Evolutionary conservation across 2,329 filamentous ascomycete species (phyloP), one percentile per base, ranked within the genome.

Genomic region (Xylogone sp.): DNA sequence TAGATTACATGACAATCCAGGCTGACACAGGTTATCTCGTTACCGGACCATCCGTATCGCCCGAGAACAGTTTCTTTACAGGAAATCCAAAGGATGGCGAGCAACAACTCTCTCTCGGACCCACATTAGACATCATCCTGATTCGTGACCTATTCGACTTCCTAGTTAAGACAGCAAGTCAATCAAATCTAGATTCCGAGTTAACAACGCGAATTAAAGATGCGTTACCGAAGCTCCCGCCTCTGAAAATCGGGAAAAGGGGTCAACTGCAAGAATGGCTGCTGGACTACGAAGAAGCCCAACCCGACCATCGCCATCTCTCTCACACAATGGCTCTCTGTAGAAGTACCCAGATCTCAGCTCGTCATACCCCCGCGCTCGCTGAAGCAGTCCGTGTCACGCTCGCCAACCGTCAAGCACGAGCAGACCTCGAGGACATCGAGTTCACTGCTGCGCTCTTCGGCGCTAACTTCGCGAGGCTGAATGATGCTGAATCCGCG

Each of bases 51-150:
- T 68, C 65, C 1, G 47, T 65, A 5, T 69, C 66, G 2, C 68
- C 66, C 0, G 68, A 69, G 46, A 68, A 69, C 27, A 62, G 56
- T 2, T 69, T 63, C 29, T 53, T 49, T 12, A 31, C 20, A 16
- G 34, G 34, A 13, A 55, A 58, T 13, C 45, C 52, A 2, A 55
- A 56, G 12, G 59, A 57, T 8, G 52, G 52, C 21, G 58, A 53
- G 24, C 69, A 60, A 22, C 67, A 62, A 16, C 63, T 69, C 2
- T 70, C 67, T 45, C 72, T 75, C 56, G 72, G 72, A 1, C 71
- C 75, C 0, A 71, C 71, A 2, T 75, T 77, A 53, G 76, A 79
- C 48, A 72, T 71, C 16, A 69, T 73, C 43, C 71, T 77, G 5
- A 61, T 75, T 4, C 59, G 65, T 20, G 66, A 69, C 20, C 56